Base-by-base conservation (phyloP, 345 rosid genomes). In the Camelina neglecta region DNA sequence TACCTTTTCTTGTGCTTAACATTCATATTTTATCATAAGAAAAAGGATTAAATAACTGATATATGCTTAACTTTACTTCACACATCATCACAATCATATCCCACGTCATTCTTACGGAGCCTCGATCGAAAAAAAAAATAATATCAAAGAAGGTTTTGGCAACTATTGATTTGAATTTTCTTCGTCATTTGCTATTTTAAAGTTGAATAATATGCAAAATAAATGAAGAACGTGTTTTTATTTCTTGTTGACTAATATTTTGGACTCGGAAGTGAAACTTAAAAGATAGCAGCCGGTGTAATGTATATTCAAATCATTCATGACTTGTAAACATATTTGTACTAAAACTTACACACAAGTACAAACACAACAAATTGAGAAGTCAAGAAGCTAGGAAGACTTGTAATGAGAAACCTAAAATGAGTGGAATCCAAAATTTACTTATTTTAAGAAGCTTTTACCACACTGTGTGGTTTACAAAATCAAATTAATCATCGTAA, bases 341-440 rank as follows among this genome's bases (percentile, higher is more conserved):
- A 63, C 4, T 60, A 16, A 60, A 62, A 53, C 23, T 41, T 39
- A 11, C 51, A 39, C 18, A 18, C 9, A 4, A 20, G 29, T 51
- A 45, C 8, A 59, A 71, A 62, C 6, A 53, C 54, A 53, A 51
- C n/a, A 72, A 39, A 29, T 31, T 4, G 24, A 73, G 36, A 73
- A 65, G 65, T 56, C 39, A 56, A 44, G 39, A 55, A 55, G 26
- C 26, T 24, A 24, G 50, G 71, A 65, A 73, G 49, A 73, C 38
- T 73, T 26, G 70, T 49, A 29, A 8, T 36, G 31, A 16, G 63
- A 29, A 62, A 35, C 50, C 69, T 38, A 38, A 13, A n/a, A 36
- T 1, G 35, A 16, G 20, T 51, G 58, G 7, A 59, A 60, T 24
- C 39, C 50, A 35, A 23, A 18, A 11, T 24, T 42, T 56, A 64